Conservation (phyloP, 73 alveolate species). For the Paramecium bursaria region DNA sequence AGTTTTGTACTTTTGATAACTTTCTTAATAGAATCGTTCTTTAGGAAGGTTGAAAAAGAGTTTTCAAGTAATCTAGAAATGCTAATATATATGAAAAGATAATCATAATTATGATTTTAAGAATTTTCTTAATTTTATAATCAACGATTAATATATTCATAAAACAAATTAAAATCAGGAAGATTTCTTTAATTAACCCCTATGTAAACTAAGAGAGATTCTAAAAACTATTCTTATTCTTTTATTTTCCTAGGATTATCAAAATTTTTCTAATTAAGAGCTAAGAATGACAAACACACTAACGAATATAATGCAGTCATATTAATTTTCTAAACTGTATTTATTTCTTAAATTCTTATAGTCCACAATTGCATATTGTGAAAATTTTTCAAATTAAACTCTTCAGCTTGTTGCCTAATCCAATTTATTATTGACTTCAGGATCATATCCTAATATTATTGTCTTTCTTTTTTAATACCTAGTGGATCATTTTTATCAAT, state of each 20-base stretch:
- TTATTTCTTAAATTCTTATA: conserved; percentile 44
- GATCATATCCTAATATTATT: background rate
- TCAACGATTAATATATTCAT: too few relatives aligned
- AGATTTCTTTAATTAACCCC: too few relatives aligned
- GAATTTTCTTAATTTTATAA: too few relatives aligned
- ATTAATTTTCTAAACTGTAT: background rate
- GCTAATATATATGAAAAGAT: too few relatives aligned
- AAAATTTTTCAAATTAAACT: background rate
- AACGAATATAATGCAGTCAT: conserved; percentile 32
- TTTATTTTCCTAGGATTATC: background rate
- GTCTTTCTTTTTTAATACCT: background rate
- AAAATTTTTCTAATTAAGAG: background rate
- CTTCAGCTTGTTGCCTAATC: background rate
- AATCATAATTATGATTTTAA: too few relatives aligned
- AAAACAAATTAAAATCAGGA: too few relatives aligned
- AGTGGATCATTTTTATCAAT: background rate
- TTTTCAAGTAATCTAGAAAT: too few relatives aligned
- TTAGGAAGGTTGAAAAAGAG: too few relatives aligned
- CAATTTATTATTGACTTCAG: conserved; percentile 18
- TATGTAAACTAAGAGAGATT: too few relatives aligned
- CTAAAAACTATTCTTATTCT: too few relatives aligned
- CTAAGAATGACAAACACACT: background rate
- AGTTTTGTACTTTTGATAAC: conserved; percentile 37
- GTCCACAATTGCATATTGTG: conserved; percentile 45
- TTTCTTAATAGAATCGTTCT: too few relatives aligned